Conservation (phyloP, 2,329 filamentous ascomycete species). For the Exophiala phaeomuriformis region DNA sequence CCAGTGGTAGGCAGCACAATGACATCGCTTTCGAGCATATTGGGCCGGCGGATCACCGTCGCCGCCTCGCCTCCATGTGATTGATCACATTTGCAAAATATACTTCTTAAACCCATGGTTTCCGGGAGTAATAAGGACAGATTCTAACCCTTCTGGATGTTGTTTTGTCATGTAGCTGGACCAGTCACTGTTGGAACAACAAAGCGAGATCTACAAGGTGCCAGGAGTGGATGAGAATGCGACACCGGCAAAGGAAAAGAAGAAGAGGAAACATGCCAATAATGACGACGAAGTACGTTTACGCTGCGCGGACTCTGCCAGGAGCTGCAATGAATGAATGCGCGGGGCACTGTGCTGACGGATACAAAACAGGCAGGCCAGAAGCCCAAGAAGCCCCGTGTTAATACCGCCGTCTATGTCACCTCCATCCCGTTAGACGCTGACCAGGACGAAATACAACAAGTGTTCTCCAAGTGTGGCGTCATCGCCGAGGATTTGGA, state of each 20-base stretch:
- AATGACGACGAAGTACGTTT: conserved; percentile 44
- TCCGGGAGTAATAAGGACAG: conserved; percentile 12
- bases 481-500: conserved; percentile 94
- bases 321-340: conserved; percentile 17
- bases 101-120: conserved; percentile 11
- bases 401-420: conserved; percentile 89
- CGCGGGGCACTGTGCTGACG: conserved; percentile 30
- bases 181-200: conserved; percentile 53
- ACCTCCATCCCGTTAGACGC: conserved; percentile 77
- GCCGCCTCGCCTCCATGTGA: conserved; percentile 3
- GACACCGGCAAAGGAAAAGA: conserved; percentile 38
- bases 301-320: not conserved
- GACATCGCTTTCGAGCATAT: conserved; percentile 12
- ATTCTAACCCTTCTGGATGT: conserved; percentile 22
- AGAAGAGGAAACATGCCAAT: conserved; percentile 47
- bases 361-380: conserved; percentile 29
- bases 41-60: not conserved
- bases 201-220: conserved; percentile 55
- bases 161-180: conserved; percentile 43
- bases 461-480: conserved; percentile 80
- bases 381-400: conserved; percentile 37
- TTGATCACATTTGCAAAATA: conserved; percentile 3
- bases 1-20: conserved; percentile 46
- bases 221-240: conserved; percentile 53
- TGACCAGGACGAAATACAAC: conserved; percentile 69